These are phyloP conservation scores for Penicillium riverlandense DNA, from an alignment of 495 filamentous ascomycete species.

Conservation along the genomic window DNA sequence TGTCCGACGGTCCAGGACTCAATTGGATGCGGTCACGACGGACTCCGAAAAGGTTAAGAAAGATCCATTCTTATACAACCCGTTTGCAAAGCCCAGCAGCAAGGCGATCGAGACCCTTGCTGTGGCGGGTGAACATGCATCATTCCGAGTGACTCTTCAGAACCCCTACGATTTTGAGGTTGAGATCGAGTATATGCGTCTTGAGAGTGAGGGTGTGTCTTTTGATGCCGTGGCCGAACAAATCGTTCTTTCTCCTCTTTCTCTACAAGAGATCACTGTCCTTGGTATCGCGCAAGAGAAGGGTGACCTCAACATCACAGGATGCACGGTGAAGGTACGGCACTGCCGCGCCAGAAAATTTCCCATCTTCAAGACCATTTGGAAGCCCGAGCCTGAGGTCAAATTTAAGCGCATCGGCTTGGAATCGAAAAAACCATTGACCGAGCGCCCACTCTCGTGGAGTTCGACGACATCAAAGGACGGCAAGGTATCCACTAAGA, in stretches of 20 bases:
- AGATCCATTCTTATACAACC: slow-evolving; percentile 89
- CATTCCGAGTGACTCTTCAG: slow-evolving; percentile 76
- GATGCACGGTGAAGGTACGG: slow-evolving; percentile 70
- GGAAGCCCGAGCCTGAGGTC: slow-evolving; percentile 59
- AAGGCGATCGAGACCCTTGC: slow-evolving; percentile 56
- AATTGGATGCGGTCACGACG: slow-evolving; percentile 56
- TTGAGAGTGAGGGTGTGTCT: slow-evolving; percentile 63
- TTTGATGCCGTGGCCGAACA: slow-evolving; percentile 60
- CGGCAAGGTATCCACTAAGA: slow-evolving; percentile 28
- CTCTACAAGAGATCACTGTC: slow-evolving; percentile 70
- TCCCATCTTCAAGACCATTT: slow-evolving; percentile 70
- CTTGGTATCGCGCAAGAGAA: slow-evolving; percentile 56
- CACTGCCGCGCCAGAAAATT: slow-evolving; percentile 78
- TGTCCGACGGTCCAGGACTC: slow-evolving; percentile 61
- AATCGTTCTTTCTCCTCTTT: slow-evolving; percentile 68
- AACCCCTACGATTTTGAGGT: slow-evolving; percentile 93
- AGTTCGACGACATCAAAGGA: slow-evolving; percentile 42
- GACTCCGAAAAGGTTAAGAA: slow-evolving; percentile 46
- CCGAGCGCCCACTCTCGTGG: slow-evolving; percentile 49
- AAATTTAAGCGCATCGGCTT: slow-evolving; percentile 74
- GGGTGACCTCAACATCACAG: slow-evolving; percentile 65
- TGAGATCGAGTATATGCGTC: slow-evolving; percentile 72
- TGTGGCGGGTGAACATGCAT: slow-evolving; percentile 67
- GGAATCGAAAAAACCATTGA: slow-evolving; percentile 45
- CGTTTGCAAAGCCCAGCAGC: slow-evolving; percentile 65